These are phyloP conservation scores for Solanum rostratum DNA, from an alignment of 257 asterid species.

Conservation along the genomic window DNA sequence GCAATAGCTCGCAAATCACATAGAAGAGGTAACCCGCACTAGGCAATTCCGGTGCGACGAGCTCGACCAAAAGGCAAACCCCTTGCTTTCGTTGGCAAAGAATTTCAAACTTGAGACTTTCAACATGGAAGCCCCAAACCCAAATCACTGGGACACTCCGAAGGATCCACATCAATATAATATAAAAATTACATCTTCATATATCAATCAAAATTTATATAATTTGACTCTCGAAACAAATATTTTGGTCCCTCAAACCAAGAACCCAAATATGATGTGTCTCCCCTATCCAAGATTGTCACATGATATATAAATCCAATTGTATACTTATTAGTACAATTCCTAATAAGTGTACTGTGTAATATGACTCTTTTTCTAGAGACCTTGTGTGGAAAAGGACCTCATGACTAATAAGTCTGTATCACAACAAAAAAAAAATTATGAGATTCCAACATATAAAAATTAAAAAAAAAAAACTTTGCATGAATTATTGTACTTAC, in stretches of 20 bases:
- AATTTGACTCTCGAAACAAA: not conserved
- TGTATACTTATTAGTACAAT: not conserved
- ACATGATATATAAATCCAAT: not conserved
- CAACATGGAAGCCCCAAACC: too few species aligned
- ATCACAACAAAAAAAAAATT: not conserved
- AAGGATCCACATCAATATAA: too few species aligned
- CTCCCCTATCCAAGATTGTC: not conserved
- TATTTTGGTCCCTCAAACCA: not conserved
- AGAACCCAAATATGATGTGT: not conserved
- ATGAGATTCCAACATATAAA: not conserved
- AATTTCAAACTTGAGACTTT: too few species aligned
- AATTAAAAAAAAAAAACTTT: not conserved
- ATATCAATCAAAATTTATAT: not conserved
- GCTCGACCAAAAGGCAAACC: too few species aligned
- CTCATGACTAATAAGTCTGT: not conserved
- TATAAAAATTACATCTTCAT: not conserved
- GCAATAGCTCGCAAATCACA: too few species aligned
- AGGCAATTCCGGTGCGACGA: too few species aligned
- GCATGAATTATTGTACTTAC: not conserved
- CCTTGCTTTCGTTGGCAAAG: too few species aligned
- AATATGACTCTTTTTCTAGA: not conserved
- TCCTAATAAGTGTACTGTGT: not conserved
- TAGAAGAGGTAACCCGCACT: too few species aligned
- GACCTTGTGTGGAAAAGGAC: not conserved
- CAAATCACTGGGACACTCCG: too few species aligned